Percentiles rank a stretch among this genome's conserved stretches.
These are phyloP conservation scores for Tubosaeta sp. DNA, from an alignment of 768 basidiomycete species.

Conservation along the genomic window DNA sequence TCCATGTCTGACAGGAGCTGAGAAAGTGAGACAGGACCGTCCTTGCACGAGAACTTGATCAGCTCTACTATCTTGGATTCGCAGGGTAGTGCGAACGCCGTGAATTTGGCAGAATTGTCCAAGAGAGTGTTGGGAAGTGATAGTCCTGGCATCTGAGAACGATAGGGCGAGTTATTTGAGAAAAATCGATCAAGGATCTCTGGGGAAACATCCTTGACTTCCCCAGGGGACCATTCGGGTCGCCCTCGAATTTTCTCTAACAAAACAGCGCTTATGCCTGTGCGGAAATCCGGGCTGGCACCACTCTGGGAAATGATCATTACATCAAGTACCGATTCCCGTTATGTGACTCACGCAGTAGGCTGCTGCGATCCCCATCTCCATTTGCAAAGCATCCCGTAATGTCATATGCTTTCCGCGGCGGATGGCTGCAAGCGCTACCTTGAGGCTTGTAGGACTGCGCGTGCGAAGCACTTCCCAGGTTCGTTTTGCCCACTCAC, in stretches of 20 bases:
- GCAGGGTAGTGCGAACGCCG: conserved; percentile 62
- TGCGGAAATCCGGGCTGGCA: conserved; percentile 77
- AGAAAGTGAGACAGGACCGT: conserved; percentile 39
- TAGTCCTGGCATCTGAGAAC: conserved; percentile 42
- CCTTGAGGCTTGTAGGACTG: conserved; percentile 90
- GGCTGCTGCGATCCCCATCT: conserved; percentile 83
- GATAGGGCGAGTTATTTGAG: conserved; percentile 45
- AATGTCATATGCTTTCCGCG: conserved; percentile 62
- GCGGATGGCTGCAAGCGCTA: conserved; percentile 78
- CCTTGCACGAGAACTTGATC: conserved; percentile 37
- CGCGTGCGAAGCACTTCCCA: conserved; percentile 57
- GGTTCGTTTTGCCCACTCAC: conserved; percentile 73
- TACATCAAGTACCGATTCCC: conserved; percentile 9
- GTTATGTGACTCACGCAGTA: conserved; percentile 66
- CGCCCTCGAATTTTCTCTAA: conserved; percentile 46
- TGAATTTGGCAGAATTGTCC: conserved; percentile 26
- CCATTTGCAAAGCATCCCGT: conserved; percentile 71
- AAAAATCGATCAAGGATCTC: conserved; percentile 69
- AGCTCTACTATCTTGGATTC: conserved; percentile 68
- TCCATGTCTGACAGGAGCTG: conserved; percentile 22
- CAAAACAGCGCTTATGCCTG: conserved; percentile 72
- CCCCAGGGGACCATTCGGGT: conserved; percentile 70
- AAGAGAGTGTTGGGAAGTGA: conserved; percentile 35
- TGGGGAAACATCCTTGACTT: conserved; percentile 54
- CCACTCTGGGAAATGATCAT: conserved; percentile 47